phyloP scores from a whole-genome alignment of 192 early-diverging fungal genomes.

The Nowakowskiella sp. region DNA sequence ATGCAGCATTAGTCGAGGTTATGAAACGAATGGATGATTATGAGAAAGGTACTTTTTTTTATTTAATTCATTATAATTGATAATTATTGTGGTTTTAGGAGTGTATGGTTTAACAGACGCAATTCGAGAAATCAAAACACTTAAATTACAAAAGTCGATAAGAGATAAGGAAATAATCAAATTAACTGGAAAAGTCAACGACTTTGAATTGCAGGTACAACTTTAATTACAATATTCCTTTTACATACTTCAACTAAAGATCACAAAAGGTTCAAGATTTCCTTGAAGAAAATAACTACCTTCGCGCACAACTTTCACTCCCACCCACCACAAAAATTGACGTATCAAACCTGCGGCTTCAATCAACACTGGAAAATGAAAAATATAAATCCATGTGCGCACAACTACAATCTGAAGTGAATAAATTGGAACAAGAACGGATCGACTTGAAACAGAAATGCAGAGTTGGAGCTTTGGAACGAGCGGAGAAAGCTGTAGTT shows the following conservation, averaged over 20 bases:
- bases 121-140: constrained; percentile 35
- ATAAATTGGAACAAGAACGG: constrained; percentile 45
- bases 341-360: constrained; percentile 30
- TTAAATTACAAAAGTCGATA: constrained; percentile 25
- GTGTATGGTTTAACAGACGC: constrained; percentile 42
- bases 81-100: constrained; percentile 8
- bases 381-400: constrained; percentile 24
- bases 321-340: constrained; percentile 30
- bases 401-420: constrained; percentile 38
- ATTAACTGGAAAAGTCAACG: constrained; percentile 31
- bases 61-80: neutral
- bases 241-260: neutral
- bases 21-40: constrained; percentile 27
- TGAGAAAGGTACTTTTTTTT: constrained; percentile 25
- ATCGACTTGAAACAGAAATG: constrained; percentile 33
- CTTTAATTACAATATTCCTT: neutral
- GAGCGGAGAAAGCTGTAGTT: constrained; percentile 20
- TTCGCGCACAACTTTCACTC: constrained; percentile 23
- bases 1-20: constrained; percentile 31
- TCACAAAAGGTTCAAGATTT: constrained; percentile 18
- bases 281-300: constrained; percentile 38
- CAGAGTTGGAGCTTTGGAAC: constrained; percentile 33
- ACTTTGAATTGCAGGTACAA: constrained; percentile 31
- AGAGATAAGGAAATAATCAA: constrained; percentile 33
- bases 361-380: constrained; percentile 36